Conservation (phyloP, 1,284 basidiomycete species). For the Melanopsichium pennsylvanicum region DNA sequence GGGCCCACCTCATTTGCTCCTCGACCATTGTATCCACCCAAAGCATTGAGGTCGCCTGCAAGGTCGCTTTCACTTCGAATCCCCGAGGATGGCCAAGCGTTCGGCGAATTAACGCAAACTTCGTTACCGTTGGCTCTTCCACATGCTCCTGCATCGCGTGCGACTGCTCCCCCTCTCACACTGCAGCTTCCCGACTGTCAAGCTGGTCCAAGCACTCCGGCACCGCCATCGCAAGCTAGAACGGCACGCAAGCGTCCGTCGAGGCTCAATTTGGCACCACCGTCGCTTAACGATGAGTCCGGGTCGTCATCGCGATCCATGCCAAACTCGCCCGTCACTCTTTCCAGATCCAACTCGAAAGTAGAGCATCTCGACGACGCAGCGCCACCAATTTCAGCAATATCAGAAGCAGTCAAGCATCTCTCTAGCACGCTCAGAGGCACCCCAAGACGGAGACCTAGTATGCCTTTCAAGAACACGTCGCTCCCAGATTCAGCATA, state of each 20-base stretch:
- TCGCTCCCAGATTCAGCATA: conserved; percentile 1
- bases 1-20: conserved; percentile 42
- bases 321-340: conserved; percentile 38
- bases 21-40: conserved; percentile 2
- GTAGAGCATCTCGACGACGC: conserved; percentile 7
- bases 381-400: conserved; percentile 2
- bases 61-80: conserved; percentile 37
- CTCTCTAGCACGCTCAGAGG: conserved; percentile 59
- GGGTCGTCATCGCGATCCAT: conserved; percentile 43
- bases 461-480: conserved; percentile 50
- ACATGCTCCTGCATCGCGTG: neutral
- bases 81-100: conserved; percentile 32
- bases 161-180: conserved; percentile 10
- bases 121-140: conserved; percentile 9
- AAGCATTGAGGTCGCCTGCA: conserved; percentile 4
- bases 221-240: conserved; percentile 10
- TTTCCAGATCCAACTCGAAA: conserved; percentile 19
- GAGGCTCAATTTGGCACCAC: conserved; percentile 33
- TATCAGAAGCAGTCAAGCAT: conserved; percentile 45
- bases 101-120: conserved; percentile 28
- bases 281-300: conserved; percentile 17
- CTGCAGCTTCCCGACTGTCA: conserved; percentile 8
- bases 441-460: conserved; percentile 53
- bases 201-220: conserved; percentile 11
- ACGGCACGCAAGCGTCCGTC: conserved; percentile 41